These are phyloP conservation scores for Cokeromyces recurvatus DNA, from an alignment of 371 early-diverging fungal genomes.

Conservation along the genomic window DNA sequence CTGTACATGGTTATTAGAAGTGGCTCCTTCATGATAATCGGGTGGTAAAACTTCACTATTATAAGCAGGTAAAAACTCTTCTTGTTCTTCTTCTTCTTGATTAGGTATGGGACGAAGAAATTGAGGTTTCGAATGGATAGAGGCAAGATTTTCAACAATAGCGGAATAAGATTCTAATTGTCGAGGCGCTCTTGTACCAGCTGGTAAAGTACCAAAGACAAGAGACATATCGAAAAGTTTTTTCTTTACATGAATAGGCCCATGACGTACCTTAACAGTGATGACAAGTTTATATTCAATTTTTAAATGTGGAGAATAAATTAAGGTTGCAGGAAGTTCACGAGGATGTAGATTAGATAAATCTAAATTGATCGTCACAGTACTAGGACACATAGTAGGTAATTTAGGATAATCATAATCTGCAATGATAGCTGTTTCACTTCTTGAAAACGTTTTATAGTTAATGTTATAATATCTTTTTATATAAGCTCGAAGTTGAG, in stretches of 20 bases:
- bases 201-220: slow-evolving; percentile 18
- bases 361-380: slow-evolving; percentile 6
- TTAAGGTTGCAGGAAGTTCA: slow-evolving; percentile 7
- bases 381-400: slow-evolving; percentile 7
- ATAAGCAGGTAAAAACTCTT: slow-evolving; percentile 21
- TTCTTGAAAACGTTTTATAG: slow-evolving; percentile 24
- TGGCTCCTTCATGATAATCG: slow-evolving; percentile 2
- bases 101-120: slow-evolving; percentile 10
- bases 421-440: slow-evolving; percentile 11
- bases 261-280: slow-evolving; percentile 13
- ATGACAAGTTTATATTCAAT: slow-evolving; percentile 17
- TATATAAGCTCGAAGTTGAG: slow-evolving; percentile 16
- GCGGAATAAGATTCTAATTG: slow-evolving; percentile 16
- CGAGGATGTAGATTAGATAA: background rate
- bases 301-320: slow-evolving; percentile 14
- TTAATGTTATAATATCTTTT: slow-evolving; percentile 22
- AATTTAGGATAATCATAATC: slow-evolving; percentile 5
- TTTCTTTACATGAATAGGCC: slow-evolving; percentile 18
- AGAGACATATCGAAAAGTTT: slow-evolving; percentile 19
- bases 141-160: slow-evolving; percentile 8
- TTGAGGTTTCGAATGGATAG: slow-evolving; percentile 5
- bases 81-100: slow-evolving; percentile 2
- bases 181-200: slow-evolving; percentile 19
- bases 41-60: slow-evolving; percentile 16
- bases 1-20: background rate